phyloP scores from a whole-genome alignment of 140 eudicot genomes.

The Bidens hawaiensis region DNA sequence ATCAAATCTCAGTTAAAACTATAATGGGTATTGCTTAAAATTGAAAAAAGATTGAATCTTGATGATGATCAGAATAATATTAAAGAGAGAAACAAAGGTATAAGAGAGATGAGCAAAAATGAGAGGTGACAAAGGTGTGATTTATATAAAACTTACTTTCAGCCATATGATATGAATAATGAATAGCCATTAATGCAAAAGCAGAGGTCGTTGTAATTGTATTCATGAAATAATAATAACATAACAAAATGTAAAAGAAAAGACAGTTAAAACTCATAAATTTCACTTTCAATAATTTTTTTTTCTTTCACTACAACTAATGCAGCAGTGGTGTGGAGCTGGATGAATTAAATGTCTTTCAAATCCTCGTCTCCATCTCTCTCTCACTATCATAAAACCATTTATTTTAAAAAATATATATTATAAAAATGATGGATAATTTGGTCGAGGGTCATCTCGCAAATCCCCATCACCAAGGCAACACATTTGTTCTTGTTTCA shows the following conservation, averaged over 20 bases:
- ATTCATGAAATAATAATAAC: neutral
- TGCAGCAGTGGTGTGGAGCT: constrained; percentile 55
- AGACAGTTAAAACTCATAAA: constrained; percentile 14
- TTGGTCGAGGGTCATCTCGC: too few species aligned
- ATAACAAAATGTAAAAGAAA: constrained; percentile 5
- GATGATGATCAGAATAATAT: neutral
- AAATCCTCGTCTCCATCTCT: too few species aligned
- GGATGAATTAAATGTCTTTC: constrained; percentile 43
- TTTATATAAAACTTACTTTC: constrained; percentile 55
- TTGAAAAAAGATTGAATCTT: neutral
- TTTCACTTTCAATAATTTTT: neutral
- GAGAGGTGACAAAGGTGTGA: constrained; percentile 23
- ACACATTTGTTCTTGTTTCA: too few species aligned
- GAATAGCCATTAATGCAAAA: constrained; percentile 67
- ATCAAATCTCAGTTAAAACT: constrained; percentile 12
- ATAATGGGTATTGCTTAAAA: constrained; percentile 2
- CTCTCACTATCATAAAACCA: too few species aligned
- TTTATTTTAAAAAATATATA: too few species aligned
- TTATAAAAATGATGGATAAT: too few species aligned
- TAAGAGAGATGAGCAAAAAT: constrained; percentile 22
- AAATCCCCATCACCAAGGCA: too few species aligned
- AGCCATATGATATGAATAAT: constrained; percentile 53
- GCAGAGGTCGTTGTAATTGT: constrained; percentile 54
- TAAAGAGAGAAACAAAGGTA: neutral
- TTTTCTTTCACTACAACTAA: constrained; percentile 47